These are phyloP conservation scores for Scopulariopsis brevicaulis DNA, from an alignment of 2,329 filamentous ascomycete species.

Conservation along the genomic window DNA sequence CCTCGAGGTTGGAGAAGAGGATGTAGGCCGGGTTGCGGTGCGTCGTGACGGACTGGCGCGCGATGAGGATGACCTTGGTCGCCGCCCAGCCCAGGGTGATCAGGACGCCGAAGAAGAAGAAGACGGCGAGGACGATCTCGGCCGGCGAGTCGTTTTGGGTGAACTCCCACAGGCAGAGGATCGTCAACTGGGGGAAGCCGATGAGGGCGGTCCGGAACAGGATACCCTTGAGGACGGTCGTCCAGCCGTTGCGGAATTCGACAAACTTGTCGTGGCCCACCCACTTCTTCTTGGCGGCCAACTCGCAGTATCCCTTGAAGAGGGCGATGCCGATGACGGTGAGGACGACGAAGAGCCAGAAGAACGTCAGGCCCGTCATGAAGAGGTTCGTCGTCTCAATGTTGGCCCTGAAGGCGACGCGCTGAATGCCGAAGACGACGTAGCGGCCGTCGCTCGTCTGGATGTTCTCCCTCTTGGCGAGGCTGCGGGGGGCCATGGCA, in stretches of 20 bases:
- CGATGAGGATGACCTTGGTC: constrained; percentile 80
- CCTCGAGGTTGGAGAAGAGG: constrained; percentile 87
- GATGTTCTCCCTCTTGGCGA: constrained; percentile 44
- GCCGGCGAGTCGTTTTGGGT: constrained; percentile 76
- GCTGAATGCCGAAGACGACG: constrained; percentile 70
- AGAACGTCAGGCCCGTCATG: constrained; percentile 83
- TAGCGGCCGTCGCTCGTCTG: constrained; percentile 42
- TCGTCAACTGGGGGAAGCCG: constrained; percentile 81
- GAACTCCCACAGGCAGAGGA: constrained; percentile 89
- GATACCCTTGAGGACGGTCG: constrained; percentile 84
- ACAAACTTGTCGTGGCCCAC: constrained; percentile 80
- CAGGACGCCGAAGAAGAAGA: constrained; percentile 76
- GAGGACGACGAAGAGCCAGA: constrained; percentile 69
- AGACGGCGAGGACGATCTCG: constrained; percentile 75
- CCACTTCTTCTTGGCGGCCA: constrained; percentile 60
- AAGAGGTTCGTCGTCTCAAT: constrained; percentile 92
- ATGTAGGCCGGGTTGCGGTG: constrained; percentile 97
- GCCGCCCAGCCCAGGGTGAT: constrained; percentile 75
- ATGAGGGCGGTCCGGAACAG: constrained; percentile 84
- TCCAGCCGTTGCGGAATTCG: constrained; percentile 92
- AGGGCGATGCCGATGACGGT: constrained; percentile 60
- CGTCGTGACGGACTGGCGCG: constrained; percentile 76
- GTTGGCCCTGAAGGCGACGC: constrained; percentile 72
- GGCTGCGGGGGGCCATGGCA: constrained; percentile 34
- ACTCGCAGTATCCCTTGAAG: constrained; percentile 75